Conservation (phyloP, 495 filamentous ascomycete species). For the Penicillium ucsense region DNA sequence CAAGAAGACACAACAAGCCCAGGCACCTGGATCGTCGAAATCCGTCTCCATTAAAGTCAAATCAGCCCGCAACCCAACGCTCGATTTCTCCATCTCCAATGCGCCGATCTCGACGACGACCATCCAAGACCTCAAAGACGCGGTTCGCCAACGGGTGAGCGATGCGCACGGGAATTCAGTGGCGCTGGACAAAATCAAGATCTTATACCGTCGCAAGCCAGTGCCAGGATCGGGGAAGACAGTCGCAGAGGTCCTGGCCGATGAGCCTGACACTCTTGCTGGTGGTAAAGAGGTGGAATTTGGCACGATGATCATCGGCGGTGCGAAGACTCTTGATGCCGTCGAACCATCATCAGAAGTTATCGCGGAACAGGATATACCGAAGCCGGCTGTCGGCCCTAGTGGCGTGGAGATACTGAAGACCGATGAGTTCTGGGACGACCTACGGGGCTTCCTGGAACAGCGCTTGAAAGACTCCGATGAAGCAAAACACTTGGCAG, state of each 20-base stretch:
- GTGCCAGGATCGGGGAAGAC: slow-evolving; percentile 51
- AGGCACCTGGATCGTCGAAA: slow-evolving; percentile 38
- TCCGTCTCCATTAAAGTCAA: slow-evolving; percentile 54
- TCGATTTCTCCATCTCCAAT: slow-evolving; percentile 51
- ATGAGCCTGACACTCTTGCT: slow-evolving; percentile 27
- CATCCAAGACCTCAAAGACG: slow-evolving; percentile 62
- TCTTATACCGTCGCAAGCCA: slow-evolving; percentile 77
- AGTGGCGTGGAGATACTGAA: slow-evolving; percentile 50
- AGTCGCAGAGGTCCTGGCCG: slow-evolving; percentile 40
- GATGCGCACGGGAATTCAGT: slow-evolving; percentile 24
- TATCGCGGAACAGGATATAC: slow-evolving; percentile 22
- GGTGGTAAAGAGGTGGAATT: slow-evolving; percentile 53
- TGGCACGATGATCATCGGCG: slow-evolving; percentile 77
- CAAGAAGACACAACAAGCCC: slow-evolving; percentile 36
- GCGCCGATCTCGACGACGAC: slow-evolving; percentile 53
- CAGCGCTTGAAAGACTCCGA: slow-evolving; percentile 66
- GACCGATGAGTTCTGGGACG: slow-evolving; percentile 76
- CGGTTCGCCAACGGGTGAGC: slow-evolving; percentile 41
- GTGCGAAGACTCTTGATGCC: slow-evolving; percentile 26
- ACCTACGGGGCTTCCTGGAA: slow-evolving; percentile 70
- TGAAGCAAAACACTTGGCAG: slow-evolving; percentile 52
- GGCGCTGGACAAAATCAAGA: slow-evolving; percentile 61
- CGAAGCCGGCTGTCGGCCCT: slow-evolving; percentile 42
- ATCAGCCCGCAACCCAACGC: slow-evolving; percentile 61
- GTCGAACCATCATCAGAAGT: slow-evolving; percentile 18